Evolutionary conservation across 73 alveolate species (phyloP), one percentile per base, ranked within the genome.

Genomic region (Paramecium bursaria): DNA sequence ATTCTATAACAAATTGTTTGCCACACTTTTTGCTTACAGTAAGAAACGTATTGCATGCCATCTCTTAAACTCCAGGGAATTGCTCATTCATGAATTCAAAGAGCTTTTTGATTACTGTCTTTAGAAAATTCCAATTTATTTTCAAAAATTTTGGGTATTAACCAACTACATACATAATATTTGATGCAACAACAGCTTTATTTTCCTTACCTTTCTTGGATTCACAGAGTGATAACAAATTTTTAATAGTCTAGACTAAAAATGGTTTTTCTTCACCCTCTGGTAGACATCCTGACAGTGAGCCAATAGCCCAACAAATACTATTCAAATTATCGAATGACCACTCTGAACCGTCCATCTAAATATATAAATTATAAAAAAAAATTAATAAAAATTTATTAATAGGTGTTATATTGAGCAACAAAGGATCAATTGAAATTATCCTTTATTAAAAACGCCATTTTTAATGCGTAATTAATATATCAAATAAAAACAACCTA

Each of bases 81-180:
- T 92, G 85, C 87, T 97, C 99, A 74, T 93, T 98, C 99, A 97
- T 97, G 76, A 97, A 97, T 86, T 97, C 99, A 74, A 95, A 95
- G 30, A 97, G 90, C 82, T 97, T 97, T 85, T 92, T 97, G 11
- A 97, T 95, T 0, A 97, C 99, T 22, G 99, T 97, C 89, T 96
- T 97, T 25, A 97, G 88, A 91, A 97, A 97, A 46, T 91, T 94
- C 99, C 99, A 97, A 75, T 97, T 98, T 3, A 90, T 54, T 73
- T 91, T 90, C 30, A 97, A 86, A 86, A 97, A 97, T 75, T 96
- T 90, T 3, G 99, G 99, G 90, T 95, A 97, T 76, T 97, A 94
- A 5, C 99, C 98, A 0, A 95, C 99, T 4, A 97, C 98, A 88
- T 97, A 97, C 99, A 97, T 97, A 19, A 97, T 97, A 87, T 97